Evolutionary conservation across 768 basidiomycete genomes (phyloP).

Genomic region (Naematelia encephala): DNA sequence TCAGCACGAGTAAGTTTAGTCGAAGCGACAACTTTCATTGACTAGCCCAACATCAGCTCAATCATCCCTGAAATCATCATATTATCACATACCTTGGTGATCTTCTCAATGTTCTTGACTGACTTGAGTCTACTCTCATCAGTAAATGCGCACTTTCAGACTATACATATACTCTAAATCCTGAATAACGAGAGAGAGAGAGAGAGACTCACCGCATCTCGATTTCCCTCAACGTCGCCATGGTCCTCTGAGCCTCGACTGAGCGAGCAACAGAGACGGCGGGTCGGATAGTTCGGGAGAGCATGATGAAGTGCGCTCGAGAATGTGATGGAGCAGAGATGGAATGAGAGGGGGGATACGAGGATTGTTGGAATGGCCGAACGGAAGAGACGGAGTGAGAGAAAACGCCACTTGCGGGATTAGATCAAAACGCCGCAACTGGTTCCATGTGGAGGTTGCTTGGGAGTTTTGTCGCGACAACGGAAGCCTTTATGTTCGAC

Average conservation of each 20-base stretch:
- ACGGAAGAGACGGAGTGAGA: constrained; percentile 3
- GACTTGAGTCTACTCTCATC: constrained; percentile 60
- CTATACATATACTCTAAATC: constrained; percentile 1
- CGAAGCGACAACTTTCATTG: constrained; percentile 99
- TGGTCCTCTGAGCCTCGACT: constrained; percentile 41
- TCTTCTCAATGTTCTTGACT: constrained; percentile 98
- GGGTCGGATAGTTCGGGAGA: constrained; percentile 66
- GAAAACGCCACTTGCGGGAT: not conserved
- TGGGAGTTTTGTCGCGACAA: not conserved
- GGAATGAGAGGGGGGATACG: constrained; percentile 31
- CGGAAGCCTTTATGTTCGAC: constrained; percentile 6
- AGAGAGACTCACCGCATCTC: constrained; percentile 64
- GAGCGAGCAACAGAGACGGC: constrained; percentile 33
- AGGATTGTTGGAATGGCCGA: constrained; percentile 47
- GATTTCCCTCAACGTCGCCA: constrained; percentile 95
- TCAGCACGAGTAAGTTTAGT: constrained; percentile 95
- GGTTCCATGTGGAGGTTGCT: not conserved
- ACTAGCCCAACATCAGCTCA: constrained; percentile 54
- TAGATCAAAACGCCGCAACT: not conserved
- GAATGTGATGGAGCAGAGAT: constrained; percentile 43
- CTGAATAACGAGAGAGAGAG: no score
- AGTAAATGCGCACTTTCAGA: constrained; percentile 2
- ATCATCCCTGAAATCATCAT: not conserved
- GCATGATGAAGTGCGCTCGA: constrained; percentile 27
- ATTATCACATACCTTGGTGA: constrained; percentile 74